Evolutionary conservation across 1,139 yeast species (phyloP), one percentile per base, ranked within the genome.

Genomic region (Saccharomyces hybrid): DNA sequence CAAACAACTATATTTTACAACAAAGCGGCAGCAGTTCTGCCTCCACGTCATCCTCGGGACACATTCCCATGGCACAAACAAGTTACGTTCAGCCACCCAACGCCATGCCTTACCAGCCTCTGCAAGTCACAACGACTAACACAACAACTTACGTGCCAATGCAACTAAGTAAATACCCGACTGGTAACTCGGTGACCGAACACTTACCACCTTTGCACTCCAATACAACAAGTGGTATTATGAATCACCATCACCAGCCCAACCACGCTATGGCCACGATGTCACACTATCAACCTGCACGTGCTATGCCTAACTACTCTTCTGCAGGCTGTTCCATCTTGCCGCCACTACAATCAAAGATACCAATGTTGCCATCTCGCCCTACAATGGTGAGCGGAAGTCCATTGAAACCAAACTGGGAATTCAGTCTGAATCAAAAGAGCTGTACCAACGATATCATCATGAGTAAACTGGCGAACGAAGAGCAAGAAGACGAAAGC

Each of bases 351-450:
- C 48, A 53, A 11, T 49, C 57, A 8, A 47, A 54, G 44, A 38
- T 38, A 9, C 54, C 56, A 27, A 42, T 51, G 14, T 19, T 55
- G 14, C 44, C 44, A 38, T 38, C 44, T 21, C 44, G 44, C 8
- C 44, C 12, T 38, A 16, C 44, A 11, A 38, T 38, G 44, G 26
- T 42, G 19, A 19, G 27, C 8, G 27, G 46, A 26, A 24, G 46
- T 11, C 26, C 53, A 50, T 11, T 44, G 42, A 32, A 27, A 12
- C 44, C 44, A 9, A 38, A 38, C 7, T 38, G 44, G 44, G 44
- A 38, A 26, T 65, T 58, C 53, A 63, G 68, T 49, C 55, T 64
- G 2, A 48, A 53, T n/a, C 70, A 66, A 53, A 64, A 59, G 54
- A 64, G 60, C 54, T 56, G 56, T 41, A 64, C 63, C 4, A 56